Evolutionary conservation across 768 basidiomycete species (phyloP), one percentile per base, ranked within the genome.

Genomic region (Boletales sp.): DNA sequence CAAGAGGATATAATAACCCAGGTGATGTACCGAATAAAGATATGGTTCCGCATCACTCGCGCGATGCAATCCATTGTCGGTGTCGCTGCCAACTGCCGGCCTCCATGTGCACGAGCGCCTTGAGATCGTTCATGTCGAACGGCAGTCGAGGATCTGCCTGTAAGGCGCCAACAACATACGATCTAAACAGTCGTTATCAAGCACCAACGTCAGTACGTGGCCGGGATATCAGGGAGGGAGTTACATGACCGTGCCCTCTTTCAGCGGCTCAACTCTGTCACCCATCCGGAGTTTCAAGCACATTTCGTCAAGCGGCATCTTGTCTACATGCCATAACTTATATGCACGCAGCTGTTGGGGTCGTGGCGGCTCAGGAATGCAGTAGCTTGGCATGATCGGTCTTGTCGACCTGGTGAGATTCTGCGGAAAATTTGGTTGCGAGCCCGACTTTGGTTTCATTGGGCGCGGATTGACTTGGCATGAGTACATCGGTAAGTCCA

Each of bases 201-300:
- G 34, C 29, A 42, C n/a, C 4, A 7, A 27, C 24, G 24, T 27
- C 24, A 27, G 24, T 4, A 27, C 24, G 24, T 5, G 24, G 24
- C 10, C 34, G 9, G 8, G 32, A 24, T 19, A 34, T 21, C 34
- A 3, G 24, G 1, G 27, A 5, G 15, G 12, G 7, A 62, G 73
- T 56, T 42, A 78, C 75, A 79, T 78, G 37, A 78, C 77, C 2
- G 77, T 76, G 40, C 72, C 68, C 45, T 71, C 67, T 40, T 71
- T 71, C 37, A 79, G 66, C 15, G 77, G 78, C 46, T 75, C 69
- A 24, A 67, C 56, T 45, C 56, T 53, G 12, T 30, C 43, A 10
- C 56, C 61, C 13, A 55, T 67, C 44, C 72, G 60, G 43, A 78
- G 64, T 21, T 50, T 50, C 29, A 67, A 65, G 40, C 77, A 74